These are phyloP conservation scores for Dichomitus squalens DNA, from an alignment of 1,284 basidiomycete species.

Conservation along the genomic window DNA sequence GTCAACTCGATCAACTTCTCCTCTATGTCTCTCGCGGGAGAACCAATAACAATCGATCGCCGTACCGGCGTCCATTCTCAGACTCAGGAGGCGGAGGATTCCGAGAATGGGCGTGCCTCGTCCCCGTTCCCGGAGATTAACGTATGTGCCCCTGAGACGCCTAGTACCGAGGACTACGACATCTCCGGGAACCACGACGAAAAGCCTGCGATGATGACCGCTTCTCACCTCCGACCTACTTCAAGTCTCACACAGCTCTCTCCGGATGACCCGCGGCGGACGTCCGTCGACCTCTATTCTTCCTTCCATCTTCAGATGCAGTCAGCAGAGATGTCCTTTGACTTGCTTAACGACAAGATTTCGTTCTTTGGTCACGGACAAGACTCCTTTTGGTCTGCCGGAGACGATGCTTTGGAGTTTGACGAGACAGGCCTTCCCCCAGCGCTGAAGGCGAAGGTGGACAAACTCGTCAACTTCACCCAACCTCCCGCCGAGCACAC, in stretches of 20 bases:
- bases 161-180: constrained; percentile 11
- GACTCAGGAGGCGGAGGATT: background rate
- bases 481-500: background rate
- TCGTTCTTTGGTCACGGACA: constrained; percentile 49
- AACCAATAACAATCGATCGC: constrained; percentile 1
- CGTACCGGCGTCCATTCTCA: background rate
- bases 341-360: constrained; percentile 64
- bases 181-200: constrained; percentile 2
- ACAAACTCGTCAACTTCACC: constrained; percentile 7
- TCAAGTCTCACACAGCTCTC: constrained; percentile 19
- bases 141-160: constrained; percentile 26
- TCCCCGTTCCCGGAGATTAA: constrained; percentile 27
- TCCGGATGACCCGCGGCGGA: constrained; percentile 40
- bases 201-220: background rate
- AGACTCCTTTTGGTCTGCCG: constrained; percentile 35
- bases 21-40: constrained; percentile 18
- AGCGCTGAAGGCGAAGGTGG: constrained; percentile 18
- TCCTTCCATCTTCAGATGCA: constrained; percentile 60
- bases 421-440: constrained; percentile 15
- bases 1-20: constrained; percentile 39
- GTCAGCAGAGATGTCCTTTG: constrained; percentile 59
- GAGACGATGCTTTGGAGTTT: constrained; percentile 26
- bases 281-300: constrained; percentile 58
- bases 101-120: constrained; percentile 3
- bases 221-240: constrained; percentile 18